Percentiles rank a stretch among this genome's conserved stretches.
Evolutionary conservation across 805 yeast species (phyloP).

Genomic region (Danielia reshetovae): DNA sequence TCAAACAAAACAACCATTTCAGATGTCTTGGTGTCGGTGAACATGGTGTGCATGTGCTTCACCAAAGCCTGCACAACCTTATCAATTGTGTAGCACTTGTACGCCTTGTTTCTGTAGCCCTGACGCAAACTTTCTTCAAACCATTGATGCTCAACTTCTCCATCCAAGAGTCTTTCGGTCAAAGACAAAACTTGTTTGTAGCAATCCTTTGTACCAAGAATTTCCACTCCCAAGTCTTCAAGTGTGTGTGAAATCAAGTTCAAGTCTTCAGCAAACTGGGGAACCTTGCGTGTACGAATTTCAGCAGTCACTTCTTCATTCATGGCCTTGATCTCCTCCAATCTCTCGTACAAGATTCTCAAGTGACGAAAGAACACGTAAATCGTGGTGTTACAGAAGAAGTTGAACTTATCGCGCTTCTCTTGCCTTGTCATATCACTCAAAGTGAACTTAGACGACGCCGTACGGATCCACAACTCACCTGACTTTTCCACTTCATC

Average conservation of each 20-base stretch:
- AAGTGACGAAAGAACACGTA: conserved; percentile 87
- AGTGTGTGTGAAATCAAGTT: conserved; percentile 77
- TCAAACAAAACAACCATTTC: conserved; percentile 82
- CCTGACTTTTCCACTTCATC: conserved; percentile 35
- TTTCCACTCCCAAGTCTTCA: conserved; percentile 73
- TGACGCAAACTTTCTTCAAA: conserved; percentile 95
- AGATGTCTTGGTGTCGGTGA: conserved; percentile 74
- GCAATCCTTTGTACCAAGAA: conserved; percentile 58
- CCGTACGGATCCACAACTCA: conserved; percentile 42
- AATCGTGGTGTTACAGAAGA: conserved; percentile 84
- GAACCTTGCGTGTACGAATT: conserved; percentile 55
- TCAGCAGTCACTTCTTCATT: conserved; percentile 72
- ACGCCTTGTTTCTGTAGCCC: conserved; percentile 90
- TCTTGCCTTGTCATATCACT: conserved; percentile 23
- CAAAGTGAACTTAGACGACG: conserved; percentile 25
- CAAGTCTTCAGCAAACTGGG: conserved; percentile 82
- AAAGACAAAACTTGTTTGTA: conserved; percentile 76
- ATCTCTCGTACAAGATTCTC: conserved; percentile 75
- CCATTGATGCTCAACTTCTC: conserved; percentile 89
- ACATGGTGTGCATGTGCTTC: conserved; percentile 82
- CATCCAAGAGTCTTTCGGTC: conserved; percentile 76
- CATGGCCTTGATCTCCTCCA: conserved; percentile 70
- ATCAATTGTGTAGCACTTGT: conserved; percentile 87
- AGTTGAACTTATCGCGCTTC: conserved; percentile 57
- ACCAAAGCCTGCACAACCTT: conserved; percentile 71